Evolutionary conservation across 2,329 filamentous ascomycete genomes (phyloP).

Genomic region (Colletotrichum coccodes): DNA sequence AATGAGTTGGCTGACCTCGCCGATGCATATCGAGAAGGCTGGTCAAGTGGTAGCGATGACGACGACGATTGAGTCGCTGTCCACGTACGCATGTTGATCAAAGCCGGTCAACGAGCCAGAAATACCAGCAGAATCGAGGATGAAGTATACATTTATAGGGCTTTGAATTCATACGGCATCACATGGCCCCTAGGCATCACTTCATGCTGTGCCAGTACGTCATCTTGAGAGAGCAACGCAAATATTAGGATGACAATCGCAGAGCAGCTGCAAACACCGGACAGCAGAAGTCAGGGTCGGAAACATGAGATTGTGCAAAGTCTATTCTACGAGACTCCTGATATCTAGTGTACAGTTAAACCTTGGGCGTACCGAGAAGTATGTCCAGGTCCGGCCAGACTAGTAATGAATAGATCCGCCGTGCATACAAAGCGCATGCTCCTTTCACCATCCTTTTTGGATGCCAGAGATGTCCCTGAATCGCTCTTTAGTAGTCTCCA

Average conservation of each 20-base stretch:
- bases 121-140: not conserved
- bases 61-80: constrained; percentile 62
- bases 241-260: no score
- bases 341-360: constrained; percentile 18
- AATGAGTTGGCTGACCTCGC: constrained; percentile 85
- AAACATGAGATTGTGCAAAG: not conserved
- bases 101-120: not conserved
- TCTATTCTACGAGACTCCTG: constrained; percentile 11
- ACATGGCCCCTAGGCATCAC: not conserved
- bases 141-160: not conserved
- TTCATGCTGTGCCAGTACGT: not conserved
- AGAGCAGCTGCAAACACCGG: not conserved
- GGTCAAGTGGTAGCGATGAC: constrained; percentile 80
- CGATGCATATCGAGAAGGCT: constrained; percentile 90
- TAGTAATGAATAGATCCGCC: constrained; percentile 8
- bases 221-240: no score
- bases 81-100: no score
- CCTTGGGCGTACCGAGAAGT: not conserved
- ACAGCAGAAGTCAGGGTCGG: not conserved
- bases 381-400: not conserved
- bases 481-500: constrained; percentile 29
- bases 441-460: not conserved
- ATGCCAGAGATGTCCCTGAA: constrained; percentile 19
- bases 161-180: not conserved
- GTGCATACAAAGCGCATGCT: constrained; percentile 11